Evolutionary conservation across 495 filamentous ascomycete genomes (phyloP).

Genomic region (Aspergillus indologenus): DNA sequence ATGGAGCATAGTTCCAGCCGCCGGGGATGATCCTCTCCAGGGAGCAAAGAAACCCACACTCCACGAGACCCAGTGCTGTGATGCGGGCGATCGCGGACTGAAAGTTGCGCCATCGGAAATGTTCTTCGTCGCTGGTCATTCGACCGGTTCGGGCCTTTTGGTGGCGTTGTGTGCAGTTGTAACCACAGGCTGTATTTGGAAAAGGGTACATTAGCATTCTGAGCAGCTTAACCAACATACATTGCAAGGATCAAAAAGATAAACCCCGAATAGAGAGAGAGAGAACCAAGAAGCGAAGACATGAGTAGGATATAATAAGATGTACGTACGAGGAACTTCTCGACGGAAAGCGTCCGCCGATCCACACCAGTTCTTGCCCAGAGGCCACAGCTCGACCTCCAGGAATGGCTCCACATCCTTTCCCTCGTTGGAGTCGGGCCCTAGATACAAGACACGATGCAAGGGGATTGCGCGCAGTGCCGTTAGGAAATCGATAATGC

Average conservation of each 20-base stretch:
- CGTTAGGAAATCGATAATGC: background rate
- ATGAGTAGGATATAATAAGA: no score
- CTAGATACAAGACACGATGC: background rate
- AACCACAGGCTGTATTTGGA: no score
- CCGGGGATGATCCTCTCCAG: background rate
- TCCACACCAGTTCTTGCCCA: background rate
- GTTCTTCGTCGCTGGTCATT: background rate
- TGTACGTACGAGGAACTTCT: background rate
- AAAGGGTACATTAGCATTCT: background rate
- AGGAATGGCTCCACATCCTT: background rate
- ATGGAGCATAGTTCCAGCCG: background rate
- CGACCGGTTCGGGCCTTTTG: no score
- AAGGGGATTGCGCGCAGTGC: background rate
- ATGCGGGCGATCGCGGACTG: slow-evolving; percentile 1
- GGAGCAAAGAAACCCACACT: background rate
- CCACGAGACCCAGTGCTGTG: background rate
- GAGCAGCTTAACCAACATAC: no score
- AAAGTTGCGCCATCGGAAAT: background rate
- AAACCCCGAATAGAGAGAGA: background rate
- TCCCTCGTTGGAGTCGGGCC: background rate
- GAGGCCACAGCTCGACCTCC: background rate
- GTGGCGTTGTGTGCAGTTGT: no score
- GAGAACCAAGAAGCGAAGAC: background rate
- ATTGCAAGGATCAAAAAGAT: background rate
- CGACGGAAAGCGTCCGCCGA: background rate